Evolutionary conservation across 768 basidiomycete species (phyloP).

Genomic region (Calocera cornea): DNA sequence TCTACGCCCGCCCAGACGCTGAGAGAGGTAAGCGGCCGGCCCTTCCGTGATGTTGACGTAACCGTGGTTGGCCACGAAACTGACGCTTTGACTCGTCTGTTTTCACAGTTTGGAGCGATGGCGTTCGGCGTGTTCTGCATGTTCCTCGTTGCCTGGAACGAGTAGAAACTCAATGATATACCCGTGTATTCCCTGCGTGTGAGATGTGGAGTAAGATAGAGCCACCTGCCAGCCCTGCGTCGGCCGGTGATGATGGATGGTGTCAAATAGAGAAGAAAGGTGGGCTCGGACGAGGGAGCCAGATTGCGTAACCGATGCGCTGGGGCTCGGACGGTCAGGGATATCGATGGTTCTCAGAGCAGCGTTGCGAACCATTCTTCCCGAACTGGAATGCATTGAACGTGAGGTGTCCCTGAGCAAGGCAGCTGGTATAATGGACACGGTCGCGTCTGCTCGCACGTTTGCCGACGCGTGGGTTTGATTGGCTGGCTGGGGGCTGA

Average conservation of each 20-base stretch:
- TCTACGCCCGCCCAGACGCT: slow-evolving; percentile 79
- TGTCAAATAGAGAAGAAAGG: background rate
- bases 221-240: background rate
- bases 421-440: too few species aligned
- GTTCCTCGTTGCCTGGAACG: slow-evolving; percentile 67
- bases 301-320: too few species aligned
- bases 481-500: too few species aligned
- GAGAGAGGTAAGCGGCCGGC: slow-evolving; percentile 51
- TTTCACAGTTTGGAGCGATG: slow-evolving; percentile 75
- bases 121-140: slow-evolving; percentile 80
- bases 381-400: too few species aligned
- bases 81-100: slow-evolving; percentile 14
- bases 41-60: background rate
- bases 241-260: too few species aligned
- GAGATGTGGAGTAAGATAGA: background rate
- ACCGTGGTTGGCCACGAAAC: background rate
- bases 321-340: too few species aligned
- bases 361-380: too few species aligned
- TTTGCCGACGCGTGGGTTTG: too few species aligned
- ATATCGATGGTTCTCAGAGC: too few species aligned
- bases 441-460: too few species aligned
- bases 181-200: background rate
- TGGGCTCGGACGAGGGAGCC: too few species aligned
- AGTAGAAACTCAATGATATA: background rate
- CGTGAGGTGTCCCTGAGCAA: too few species aligned